Evolutionary conservation across 2,329 filamentous ascomycete species (phyloP).

Genomic region (Didymella pomorum): DNA sequence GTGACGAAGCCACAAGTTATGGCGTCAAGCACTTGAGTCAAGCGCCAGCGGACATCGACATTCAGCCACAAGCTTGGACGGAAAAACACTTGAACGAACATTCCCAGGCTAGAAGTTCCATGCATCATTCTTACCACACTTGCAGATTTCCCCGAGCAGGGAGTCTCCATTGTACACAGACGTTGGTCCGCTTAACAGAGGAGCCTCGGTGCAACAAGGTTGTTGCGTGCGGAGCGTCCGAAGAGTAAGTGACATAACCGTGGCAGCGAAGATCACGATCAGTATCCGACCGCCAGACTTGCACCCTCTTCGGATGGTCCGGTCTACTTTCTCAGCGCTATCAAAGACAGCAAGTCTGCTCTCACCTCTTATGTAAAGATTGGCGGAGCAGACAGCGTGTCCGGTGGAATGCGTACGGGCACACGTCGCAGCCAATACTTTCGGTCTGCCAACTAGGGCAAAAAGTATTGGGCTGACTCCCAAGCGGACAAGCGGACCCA

Average conservation of each 20-base stretch:
- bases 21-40: constrained; percentile 13
- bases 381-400: constrained; percentile 3
- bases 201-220: constrained; percentile 11
- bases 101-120: constrained; percentile 16
- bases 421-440: constrained; percentile 27
- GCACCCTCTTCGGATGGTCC: background rate
- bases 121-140: constrained; percentile 18
- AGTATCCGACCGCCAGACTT: background rate
- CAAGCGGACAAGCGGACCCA: constrained; percentile 26
- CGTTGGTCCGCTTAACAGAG: constrained; percentile 7
- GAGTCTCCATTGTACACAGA: constrained; percentile 2
- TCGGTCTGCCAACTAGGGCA: constrained; percentile 22
- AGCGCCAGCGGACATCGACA: constrained; percentile 3
- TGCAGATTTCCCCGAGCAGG: constrained; percentile 16
- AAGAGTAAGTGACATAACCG: constrained; percentile 5
- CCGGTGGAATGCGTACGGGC: constrained; percentile 15
- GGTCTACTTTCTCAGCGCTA: constrained; percentile 8
- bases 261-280: constrained; percentile 6
- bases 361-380: constrained; percentile 11
- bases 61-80: constrained; percentile 18
- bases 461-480: constrained; percentile 17
- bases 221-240: constrained; percentile 2
- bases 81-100: constrained; percentile 6
- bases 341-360: background rate
- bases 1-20: constrained; percentile 14